Evolutionary conservation across 192 early-diverging fungal genomes (phyloP), one percentile per base, ranked within the genome.

Genomic region (Chytriomyces hyalinus): DNA sequence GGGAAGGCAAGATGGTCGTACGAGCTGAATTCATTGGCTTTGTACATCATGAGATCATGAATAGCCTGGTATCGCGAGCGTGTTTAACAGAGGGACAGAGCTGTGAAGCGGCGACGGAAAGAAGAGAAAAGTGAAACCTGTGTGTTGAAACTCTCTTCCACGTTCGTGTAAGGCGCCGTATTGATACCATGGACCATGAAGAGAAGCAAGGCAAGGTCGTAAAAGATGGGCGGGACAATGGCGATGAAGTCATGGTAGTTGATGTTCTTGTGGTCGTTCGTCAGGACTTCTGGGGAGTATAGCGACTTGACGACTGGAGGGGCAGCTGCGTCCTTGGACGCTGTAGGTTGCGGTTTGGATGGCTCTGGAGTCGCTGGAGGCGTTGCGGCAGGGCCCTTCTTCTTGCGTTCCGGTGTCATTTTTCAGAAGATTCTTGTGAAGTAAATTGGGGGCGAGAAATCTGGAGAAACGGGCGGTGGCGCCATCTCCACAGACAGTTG

Each of bases 61-160:
- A 88, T 87, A 6, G 97, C 96, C 53, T 57, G 53, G 36, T 2
- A 36, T 36, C 36, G 36, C 36, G 36, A 36, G 36, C 36, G 36
- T 36, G 36, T 1, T 36, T 36, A 36, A 36, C 2, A 4, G 36
- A 57, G 53, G 53, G 53, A 1, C 13, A 20, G 53, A 57, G 53
- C 53, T 57, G 3, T 36, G 36, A 36, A 36, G 36, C 36, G 36
- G 53, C 20, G 15, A 57, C 13, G 2, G 53, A 57, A n/a, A 20
- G 53, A 57, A 57, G 13, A n/a, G 13, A 57, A 26, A 57, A 57
- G 13, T 57, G 53, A 57, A 57, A 57, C 53, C 83, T 99, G 97
- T 61, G 95, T 70, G 77, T 94, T 95, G 85, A 99, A 99, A 75
- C 93, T 95, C 81, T 99, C 97, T 81, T 99, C 96, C 65, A 99